Base-by-base conservation (phyloP, 2,329 filamentous ascomycete species). In the Diaporthe amygdali region DNA sequence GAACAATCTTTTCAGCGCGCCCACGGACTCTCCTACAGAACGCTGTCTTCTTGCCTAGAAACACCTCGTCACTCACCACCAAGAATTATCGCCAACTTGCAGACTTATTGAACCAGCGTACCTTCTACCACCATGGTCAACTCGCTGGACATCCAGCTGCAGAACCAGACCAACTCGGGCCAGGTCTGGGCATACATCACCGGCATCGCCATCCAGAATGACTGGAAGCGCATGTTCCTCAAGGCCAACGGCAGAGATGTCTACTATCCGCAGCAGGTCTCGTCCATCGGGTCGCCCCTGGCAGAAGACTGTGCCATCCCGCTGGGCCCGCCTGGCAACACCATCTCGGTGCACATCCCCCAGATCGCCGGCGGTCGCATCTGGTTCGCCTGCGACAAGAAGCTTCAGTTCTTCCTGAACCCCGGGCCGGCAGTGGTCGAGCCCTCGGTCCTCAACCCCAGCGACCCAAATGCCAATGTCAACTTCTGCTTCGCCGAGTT, bases 161-260 rank as follows among this genome's bases (percentile, higher is more conserved):
- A 86, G 72, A 92, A 92, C 78, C 83, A 84, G 71, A 88, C 87
- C 22, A 80, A 78, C 56, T 90, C 86, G 3, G 81, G 80, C 70
- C 85, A 83, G 27, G 86, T 91, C 10, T 92, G 86, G 74, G 90
- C 90, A 47, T 92, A 91, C 79, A 89, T 94, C 77, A 93, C 89
- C 5, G 91, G 91, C 14, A 84, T 86, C 30, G 88, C 89, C 2
- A 80, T 92, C 39, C 85, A 89, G 56, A 76, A 80, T 67, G 75
- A 76, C 69, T 76, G 77, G 32, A 75, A 78, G 61, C 81, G 81
- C n/a, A 81, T 81, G 63, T 76, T 84, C 34, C 74, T 84, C 72
- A 79, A 79, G 67, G 75, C 81, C 73, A 85, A 89, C 63, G 85
- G 86, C 76, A 86, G 86, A 73, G 82, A 82, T 2, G 81, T 90